Evolutionary conservation across 768 basidiomycete species (phyloP), one percentile per base, ranked within the genome.

Genomic region (Russula lepida): DNA sequence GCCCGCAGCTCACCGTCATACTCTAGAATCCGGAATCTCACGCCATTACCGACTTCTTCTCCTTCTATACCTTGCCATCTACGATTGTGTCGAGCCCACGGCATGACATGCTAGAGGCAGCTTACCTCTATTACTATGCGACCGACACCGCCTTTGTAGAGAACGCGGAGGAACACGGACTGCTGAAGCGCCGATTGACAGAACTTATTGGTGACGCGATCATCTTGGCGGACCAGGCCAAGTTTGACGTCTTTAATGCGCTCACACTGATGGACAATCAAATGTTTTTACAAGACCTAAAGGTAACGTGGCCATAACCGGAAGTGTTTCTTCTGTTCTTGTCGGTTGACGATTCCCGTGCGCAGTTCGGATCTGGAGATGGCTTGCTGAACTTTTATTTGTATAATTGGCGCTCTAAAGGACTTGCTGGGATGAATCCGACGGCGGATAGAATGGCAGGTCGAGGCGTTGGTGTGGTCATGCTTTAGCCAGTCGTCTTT

Each of bases 201-300:
- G 78, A 78, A 8, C 76, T 99, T 54, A 78, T 95, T 27, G 79
- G 79, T 9, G 95, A 98, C 72, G 86, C 92, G 1, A 70, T 98
- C 63, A 77, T 88, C 61, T 73, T 94, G 54, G 95, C 95, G 1
- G 82, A 88, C 59, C 80, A 85, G 56, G 88, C 89, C 50, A 85
- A 85, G 43, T 98, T 99, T 68, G 97, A 99, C 70, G 97, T 99
- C 15, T 85, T 98, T 74, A 99, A 99, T 72, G 91, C 90, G 1
- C 73, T 98, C 69, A 95, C 95, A 17, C 72, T 97, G 65, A 93
- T 98, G 88, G 97, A 99, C 72, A 99, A 98, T 72, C 79, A 83
- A 58, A 70, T 80, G 49, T 85, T 99, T 73, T 71, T 99, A 55
- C 76, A 82, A 33, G 90, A 94, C 56, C 80, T 95, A 55, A 92